Base-by-base conservation (phyloP, 495 filamentous ascomycete species). In the Aspergillus sclerotioniger region DNA sequence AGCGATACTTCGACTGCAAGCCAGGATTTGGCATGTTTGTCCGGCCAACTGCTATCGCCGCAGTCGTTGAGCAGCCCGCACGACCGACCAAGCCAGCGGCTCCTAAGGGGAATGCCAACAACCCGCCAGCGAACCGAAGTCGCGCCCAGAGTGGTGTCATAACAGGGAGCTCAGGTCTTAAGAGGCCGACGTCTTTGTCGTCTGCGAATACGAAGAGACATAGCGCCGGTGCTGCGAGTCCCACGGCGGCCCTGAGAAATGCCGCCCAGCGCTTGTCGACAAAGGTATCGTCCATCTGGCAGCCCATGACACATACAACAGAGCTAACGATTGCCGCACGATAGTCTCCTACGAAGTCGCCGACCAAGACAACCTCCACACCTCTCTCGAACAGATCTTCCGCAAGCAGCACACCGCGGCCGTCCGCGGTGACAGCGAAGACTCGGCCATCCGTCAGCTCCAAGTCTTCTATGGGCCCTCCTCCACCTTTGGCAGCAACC, bases 11-110 rank as follows among this genome's bases (percentile, higher is more conserved):
- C 65, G 84, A 91, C 21, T 97, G 93, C 66, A 72, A 85, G 52
- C 84, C 84, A 56, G 83, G 83, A 6, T 83, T 83, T 74, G 94
- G 94, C 63, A 94, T 98, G 88, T 98, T 98, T 64, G 81, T 96
- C 31, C 81, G 88, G 33, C 86, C 90, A 6, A 67, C 77, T 3
- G 84, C 84, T 2, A 57, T 80, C 41, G 74, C 84, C 21, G 76
- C 77, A 28, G 68, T 92, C 17, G 54, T 95, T 41, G 82, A 84
- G 51, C 76, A 84, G 53, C 77, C 87, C 9, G 65, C 76, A 51
- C 76, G 69, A 71, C 68, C 65, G 45, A 16, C 62, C 16, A 62
- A 58, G 32, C 50, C 60, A 35, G 43, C 46, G 31, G 16, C 54
- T 3, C 51, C 56, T 44, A 71, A 68, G 49, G 59, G 58, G 48